Base-by-base conservation (phyloP, 768 basidiomycete genomes). In the Amanita muscaria region DNA sequence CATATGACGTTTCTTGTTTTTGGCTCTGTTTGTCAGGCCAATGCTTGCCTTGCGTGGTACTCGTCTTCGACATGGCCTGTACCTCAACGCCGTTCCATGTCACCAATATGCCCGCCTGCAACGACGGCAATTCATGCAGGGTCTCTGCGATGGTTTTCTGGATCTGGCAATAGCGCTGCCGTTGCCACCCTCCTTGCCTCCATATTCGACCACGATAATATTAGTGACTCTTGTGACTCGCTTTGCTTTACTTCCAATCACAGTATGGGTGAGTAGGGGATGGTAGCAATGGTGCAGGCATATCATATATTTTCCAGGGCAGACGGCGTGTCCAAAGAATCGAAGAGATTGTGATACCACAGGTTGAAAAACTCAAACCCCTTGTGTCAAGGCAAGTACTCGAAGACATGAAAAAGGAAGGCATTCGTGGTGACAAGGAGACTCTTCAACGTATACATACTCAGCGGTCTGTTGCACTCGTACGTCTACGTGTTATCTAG, bases 131-230 rank as follows among this genome's bases (percentile, higher is more conserved):
- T 64, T 68, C 35, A 57, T 74, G 25, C 71, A 70, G 45, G 57
- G 55, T 33, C 58, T 80, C 44, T 70, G 73, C 27, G 70, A 87
- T 55, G 79, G 76, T 8, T 88, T 88, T 55, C 68, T 88, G 11
- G 87, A 89, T 68, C 64, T 88, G 39, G 81, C 87, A 18, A 56
- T 77, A 29, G 84, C 83, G 3, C 64, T 88, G n/a, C 87, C 87
- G 2, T 66, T 77, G 51, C 84, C 88, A 18, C 67, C 79, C 1
- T 73, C 71, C 8, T 67, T 78, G 50, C 86, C 88, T 0, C 62
- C 78, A 0, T 89, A 89, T 61, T 75, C 88, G 5, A 73, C 78
- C 1, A 80, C 85, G 2, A 87, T 90, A 47, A 80, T 89, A 41
- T 56, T 88, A 3, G 68, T 78, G 44, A 80, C 87, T 2, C 56